phyloP scores from a whole-genome alignment of 306 rosid genomes.

The Lablab purpureus region DNA sequence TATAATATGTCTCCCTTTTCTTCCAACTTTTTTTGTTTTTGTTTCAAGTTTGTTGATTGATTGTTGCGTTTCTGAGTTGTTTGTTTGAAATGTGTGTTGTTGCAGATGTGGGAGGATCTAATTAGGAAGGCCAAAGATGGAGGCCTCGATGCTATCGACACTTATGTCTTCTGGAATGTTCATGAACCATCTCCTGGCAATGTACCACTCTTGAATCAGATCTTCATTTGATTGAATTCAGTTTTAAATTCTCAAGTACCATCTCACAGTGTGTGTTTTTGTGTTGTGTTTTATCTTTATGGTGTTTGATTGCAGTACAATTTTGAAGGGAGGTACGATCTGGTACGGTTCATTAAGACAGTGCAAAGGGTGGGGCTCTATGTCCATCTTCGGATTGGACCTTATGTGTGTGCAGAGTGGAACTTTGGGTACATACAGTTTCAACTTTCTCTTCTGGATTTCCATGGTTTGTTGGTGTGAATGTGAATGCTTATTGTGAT shows the following conservation, averaged over 20 bases:
- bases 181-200: constrained; percentile 97
- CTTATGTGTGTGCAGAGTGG: constrained; percentile 98
- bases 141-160: constrained; percentile 88
- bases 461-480: constrained; percentile 27
- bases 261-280: not conserved
- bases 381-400: constrained; percentile 97
- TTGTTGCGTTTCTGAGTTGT: not conserved
- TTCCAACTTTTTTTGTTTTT: not conserved
- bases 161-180: constrained; percentile 95
- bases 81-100: constrained; percentile 55
- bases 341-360: constrained; percentile 88
- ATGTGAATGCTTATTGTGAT: not conserved
- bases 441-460: not conserved
- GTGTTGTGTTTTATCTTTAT: not conserved
- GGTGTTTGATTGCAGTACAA: constrained; percentile 65
- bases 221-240: constrained; percentile 31
- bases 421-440: constrained; percentile 77
- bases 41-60: constrained; percentile 8
- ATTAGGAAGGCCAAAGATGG: constrained; percentile 90
- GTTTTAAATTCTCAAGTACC: constrained; percentile 33
- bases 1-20: not conserved
- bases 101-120: constrained; percentile 98
- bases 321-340: constrained; percentile 93
- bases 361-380: constrained; percentile 89
- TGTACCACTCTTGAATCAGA: constrained; percentile 59